Percentiles rank a stretch among this genome's conserved stretches.
Conservation (phyloP, 176 grass and related monocot genomes). For the Zea luxurians region DNA sequence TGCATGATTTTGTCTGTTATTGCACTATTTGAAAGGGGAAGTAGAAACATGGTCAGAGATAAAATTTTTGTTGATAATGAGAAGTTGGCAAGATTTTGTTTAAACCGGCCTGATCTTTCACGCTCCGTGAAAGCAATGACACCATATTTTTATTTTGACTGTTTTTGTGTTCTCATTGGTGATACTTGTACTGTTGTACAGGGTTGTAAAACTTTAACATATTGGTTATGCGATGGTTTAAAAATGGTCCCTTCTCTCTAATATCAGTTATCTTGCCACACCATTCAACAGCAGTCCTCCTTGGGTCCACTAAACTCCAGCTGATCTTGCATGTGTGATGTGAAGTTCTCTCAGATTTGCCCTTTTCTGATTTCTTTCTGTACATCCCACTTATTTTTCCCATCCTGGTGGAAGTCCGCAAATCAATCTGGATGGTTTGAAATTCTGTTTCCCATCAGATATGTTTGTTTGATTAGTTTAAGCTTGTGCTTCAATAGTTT, state of each 20-base stretch:
- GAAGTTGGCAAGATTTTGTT: background rate
- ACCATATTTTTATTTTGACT: background rate
- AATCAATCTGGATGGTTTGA: background rate
- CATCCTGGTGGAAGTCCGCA: background rate
- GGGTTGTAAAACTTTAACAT: background rate
- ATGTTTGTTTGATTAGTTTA: background rate
- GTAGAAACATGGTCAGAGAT: background rate
- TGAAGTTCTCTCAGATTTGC: background rate
- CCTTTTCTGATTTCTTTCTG: background rate
- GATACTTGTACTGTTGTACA: background rate
- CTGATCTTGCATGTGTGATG: background rate
- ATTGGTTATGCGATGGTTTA: background rate
- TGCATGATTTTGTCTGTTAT: background rate
- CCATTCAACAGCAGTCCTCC: background rate
- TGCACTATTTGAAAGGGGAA: background rate
- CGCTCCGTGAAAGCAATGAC: background rate
- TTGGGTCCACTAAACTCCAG: background rate
- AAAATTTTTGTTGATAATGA: constrained; percentile 2
- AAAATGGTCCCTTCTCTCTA: background rate
- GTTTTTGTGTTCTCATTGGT: background rate
- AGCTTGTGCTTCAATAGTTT: background rate
- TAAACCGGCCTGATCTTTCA: background rate
- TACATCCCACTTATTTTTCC: background rate
- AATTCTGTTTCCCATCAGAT: background rate
- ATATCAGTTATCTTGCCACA: background rate